Evolutionary conservation across 2,329 filamentous ascomycete species (phyloP).

Genomic region (Mycogone perniciosa): DNA sequence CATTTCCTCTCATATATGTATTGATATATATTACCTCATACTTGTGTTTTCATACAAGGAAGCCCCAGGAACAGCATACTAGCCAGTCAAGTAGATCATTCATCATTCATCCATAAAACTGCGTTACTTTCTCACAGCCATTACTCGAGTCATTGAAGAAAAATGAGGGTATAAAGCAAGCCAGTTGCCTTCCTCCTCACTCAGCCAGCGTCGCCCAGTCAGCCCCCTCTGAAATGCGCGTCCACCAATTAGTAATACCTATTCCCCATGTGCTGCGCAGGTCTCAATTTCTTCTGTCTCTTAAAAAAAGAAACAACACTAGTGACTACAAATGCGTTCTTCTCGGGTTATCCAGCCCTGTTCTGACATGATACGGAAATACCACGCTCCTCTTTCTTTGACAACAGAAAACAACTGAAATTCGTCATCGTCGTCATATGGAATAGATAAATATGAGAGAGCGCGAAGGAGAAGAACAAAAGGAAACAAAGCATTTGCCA

Average conservation of each 20-base stretch:
- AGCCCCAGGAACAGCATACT: too few species aligned
- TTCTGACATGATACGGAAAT: slow-evolving; percentile 6
- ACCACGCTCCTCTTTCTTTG: slow-evolving; percentile 5
- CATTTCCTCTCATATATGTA: too few species aligned
- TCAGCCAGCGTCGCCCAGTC: not conserved
- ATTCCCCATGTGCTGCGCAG: not conserved
- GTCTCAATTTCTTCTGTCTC: not conserved
- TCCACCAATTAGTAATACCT: not conserved
- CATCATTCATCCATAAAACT: too few species aligned
- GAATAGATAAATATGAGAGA: slow-evolving; percentile 6
- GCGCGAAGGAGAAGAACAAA: slow-evolving; percentile 1
- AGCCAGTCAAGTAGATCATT: too few species aligned
- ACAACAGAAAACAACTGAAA: slow-evolving; percentile 8
- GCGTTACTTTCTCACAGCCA: not conserved
- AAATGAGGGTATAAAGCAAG: not conserved
- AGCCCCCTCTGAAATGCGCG: not conserved
- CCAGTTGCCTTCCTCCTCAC: not conserved
- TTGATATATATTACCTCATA: too few species aligned
- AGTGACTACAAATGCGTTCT: slow-evolving; percentile 5
- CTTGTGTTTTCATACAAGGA: too few species aligned
- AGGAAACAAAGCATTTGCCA: slow-evolving; percentile 8
- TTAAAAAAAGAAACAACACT: not conserved
- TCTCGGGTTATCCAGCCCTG: slow-evolving; percentile 9
- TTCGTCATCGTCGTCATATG: slow-evolving; percentile 14
- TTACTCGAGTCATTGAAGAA: too few species aligned